Base-by-base conservation (phyloP, 371 early-diverging fungal species). In the Mucor piriformis region DNA sequence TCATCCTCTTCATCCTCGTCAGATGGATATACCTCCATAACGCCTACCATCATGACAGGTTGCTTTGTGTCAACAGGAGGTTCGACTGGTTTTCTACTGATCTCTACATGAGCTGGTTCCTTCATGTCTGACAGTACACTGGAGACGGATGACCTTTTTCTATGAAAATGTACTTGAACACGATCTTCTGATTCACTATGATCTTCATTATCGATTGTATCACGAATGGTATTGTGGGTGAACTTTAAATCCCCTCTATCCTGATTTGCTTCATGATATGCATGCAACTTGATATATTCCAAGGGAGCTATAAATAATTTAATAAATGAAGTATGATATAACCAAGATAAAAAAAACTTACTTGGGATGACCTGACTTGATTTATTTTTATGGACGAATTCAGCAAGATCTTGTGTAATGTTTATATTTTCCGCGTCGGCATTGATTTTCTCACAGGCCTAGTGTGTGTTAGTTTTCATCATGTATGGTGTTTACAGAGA, bases 11-110 rank as follows among this genome's bases (percentile, higher is more conserved):
- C 67, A 7, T 59, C 62, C 34, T 61, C 67, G 21, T 56, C 59
- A 16, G 63, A 62, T 3, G 51, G 52, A 34, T 62, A 63, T 2
- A 67, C 67, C 50, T 62, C 67, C 67, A 67, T 67, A 1, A 58
- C 48, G 25, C 67, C 67, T 11, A 58, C 25, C 35, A 67, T 47
- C 46, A 67, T 43, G 0, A 57, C 53, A 16, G 63, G 46, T 18
- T 33, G 7, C 7, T 3, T n/a, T 18, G 20, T 20, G 37, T 7
- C 8, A 15, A 15, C 42, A 1, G 5, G 42, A 3, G 1, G 6
- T 18, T 42, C 38, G 0, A 42, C 42, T 4, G 42, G 20, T 8
- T 42, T 20, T 7, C 18, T 42, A 1, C 18, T 42, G 3, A 16
- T 29, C 7, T 29, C 29, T 29, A 29, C 18, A 2, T 7, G n/a